phyloP scores from a whole-genome alignment of 73 alveolate species.

The Symbiodinium pilosum region DNA sequence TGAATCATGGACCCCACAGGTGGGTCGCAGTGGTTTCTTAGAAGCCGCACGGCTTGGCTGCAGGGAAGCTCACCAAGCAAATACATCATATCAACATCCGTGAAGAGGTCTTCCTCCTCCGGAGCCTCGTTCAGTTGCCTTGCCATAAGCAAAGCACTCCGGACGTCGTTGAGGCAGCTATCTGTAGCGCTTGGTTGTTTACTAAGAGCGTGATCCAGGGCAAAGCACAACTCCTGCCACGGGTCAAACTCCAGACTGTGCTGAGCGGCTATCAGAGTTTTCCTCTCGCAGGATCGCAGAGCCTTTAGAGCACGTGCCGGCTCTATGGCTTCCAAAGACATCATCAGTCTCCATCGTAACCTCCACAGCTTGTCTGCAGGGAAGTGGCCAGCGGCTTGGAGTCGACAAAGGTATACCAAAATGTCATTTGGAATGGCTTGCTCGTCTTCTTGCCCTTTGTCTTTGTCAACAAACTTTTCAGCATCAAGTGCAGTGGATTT shows the following conservation, averaged over 20 bases:
- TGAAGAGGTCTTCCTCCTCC: not conserved
- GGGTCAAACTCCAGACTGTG: not conserved
- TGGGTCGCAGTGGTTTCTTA: not conserved
- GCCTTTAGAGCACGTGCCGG: not conserved
- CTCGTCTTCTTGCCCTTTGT: not conserved
- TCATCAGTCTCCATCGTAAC: slow-evolving; percentile 2
- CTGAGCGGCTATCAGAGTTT: not conserved
- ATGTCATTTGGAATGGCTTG: not conserved
- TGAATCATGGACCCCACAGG: not conserved
- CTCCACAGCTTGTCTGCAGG: slow-evolving; percentile 15
- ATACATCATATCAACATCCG: not conserved
- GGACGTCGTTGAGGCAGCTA: not conserved
- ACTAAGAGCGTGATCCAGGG: slow-evolving; percentile 11
- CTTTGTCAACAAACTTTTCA: no score
- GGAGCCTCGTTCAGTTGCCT: not conserved
- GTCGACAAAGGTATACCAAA: not conserved
- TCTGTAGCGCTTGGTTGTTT: not conserved
- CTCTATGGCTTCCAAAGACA: slow-evolving; percentile 26
- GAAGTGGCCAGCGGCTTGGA: not conserved
- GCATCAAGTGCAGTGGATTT: not conserved
- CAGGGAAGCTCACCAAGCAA: not conserved
- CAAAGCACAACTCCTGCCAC: slow-evolving; percentile 29
- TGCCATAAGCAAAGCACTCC: not conserved
- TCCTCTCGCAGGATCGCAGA: not conserved
- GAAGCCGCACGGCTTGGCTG: not conserved